Percentiles rank a stretch among this genome's conserved stretches.
phyloP scores from a whole-genome alignment of 2,329 filamentous ascomycete genomes.

The Sclerotinia spermophila region DNA sequence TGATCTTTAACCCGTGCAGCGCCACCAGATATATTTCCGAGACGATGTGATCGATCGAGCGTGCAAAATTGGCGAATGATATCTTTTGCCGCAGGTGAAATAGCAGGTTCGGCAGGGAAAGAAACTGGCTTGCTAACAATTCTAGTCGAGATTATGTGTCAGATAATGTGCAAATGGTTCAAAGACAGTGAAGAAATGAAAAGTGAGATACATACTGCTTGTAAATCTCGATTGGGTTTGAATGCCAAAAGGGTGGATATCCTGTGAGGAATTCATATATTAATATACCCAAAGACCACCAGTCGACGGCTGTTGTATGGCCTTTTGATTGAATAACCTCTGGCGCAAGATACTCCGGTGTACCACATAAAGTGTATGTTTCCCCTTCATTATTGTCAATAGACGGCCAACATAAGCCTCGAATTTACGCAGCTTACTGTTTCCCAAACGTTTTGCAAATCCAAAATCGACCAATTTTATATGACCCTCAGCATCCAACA shows the following conservation, averaged over 20 bases:
- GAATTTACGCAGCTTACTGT: slow-evolving; percentile 40
- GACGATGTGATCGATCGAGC: slow-evolving; percentile 70
- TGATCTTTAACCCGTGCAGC: slow-evolving; percentile 69
- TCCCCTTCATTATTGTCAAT: slow-evolving; percentile 21
- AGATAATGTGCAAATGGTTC: slow-evolving; percentile 2
- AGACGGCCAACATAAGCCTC: neutral
- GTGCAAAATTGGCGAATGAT: slow-evolving; percentile 75
- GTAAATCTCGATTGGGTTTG: slow-evolving; percentile 84
- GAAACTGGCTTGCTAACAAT: slow-evolving; percentile 75
- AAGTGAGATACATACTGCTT: slow-evolving; percentile 57
- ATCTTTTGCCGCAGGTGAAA: slow-evolving; percentile 67
- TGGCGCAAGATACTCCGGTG: slow-evolving; percentile 78
- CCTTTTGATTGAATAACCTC: slow-evolving; percentile 83
- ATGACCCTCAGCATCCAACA: slow-evolving; percentile 73
- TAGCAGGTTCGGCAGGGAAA: slow-evolving; percentile 62
- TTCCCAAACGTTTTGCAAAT: slow-evolving; percentile 74
- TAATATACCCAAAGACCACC: slow-evolving; percentile 82
- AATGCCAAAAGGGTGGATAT: slow-evolving; percentile 83
- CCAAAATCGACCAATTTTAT: slow-evolving; percentile 83
- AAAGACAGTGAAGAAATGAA: neutral
- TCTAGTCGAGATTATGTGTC: slow-evolving; percentile 40
- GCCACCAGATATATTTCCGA: slow-evolving; percentile 76
- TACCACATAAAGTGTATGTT: slow-evolving; percentile 76
- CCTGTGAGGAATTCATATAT: slow-evolving; percentile 83
- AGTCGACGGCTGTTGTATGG: slow-evolving; percentile 73